These are phyloP conservation scores for Rubroshorea leprosula DNA, from an alignment of 345 rosid genomes.

Conservation along the genomic window DNA sequence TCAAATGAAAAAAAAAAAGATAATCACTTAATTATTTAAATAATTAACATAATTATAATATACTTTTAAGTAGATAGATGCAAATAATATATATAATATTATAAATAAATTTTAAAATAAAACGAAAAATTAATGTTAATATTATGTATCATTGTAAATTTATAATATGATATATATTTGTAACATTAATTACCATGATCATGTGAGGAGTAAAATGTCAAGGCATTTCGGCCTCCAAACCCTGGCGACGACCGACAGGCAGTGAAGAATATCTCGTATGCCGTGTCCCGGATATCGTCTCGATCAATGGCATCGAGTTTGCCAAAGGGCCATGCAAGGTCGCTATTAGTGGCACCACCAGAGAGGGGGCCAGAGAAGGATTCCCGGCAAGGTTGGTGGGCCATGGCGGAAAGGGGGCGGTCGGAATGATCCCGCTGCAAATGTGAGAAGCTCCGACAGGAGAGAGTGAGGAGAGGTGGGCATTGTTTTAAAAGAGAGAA, in stretches of 20 bases:
- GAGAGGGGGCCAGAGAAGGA: conserved; percentile 31
- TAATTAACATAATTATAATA: no score
- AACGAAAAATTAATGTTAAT: no score
- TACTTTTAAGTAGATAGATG: no score
- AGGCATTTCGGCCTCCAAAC: conserved; percentile 68
- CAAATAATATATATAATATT: no score
- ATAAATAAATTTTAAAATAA: no score
- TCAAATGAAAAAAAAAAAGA: no score
- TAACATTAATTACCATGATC: conserved; percentile 15
- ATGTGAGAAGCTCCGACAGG: conserved; percentile 33
- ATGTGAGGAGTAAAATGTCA: conserved; percentile 51
- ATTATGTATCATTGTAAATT: no score
- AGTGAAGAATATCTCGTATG: conserved; percentile 87
- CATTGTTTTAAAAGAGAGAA: conserved; percentile 23
- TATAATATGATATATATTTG: no score
- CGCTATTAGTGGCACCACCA: conserved; percentile 27
- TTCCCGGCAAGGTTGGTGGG: conserved; percentile 47
- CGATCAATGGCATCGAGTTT: conserved; percentile 44
- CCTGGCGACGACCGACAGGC: conserved; percentile 83
- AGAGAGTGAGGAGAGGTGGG: conserved; percentile 26
- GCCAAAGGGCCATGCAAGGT: conserved; percentile 75
- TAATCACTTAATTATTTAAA: no score
- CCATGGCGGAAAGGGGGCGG: conserved; percentile 29
- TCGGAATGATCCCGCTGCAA: not conserved
- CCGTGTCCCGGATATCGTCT: conserved; percentile 72